Evolutionary conservation across 441 rosid species (phyloP).

Genomic region (Arabidopsis lyrata): DNA sequence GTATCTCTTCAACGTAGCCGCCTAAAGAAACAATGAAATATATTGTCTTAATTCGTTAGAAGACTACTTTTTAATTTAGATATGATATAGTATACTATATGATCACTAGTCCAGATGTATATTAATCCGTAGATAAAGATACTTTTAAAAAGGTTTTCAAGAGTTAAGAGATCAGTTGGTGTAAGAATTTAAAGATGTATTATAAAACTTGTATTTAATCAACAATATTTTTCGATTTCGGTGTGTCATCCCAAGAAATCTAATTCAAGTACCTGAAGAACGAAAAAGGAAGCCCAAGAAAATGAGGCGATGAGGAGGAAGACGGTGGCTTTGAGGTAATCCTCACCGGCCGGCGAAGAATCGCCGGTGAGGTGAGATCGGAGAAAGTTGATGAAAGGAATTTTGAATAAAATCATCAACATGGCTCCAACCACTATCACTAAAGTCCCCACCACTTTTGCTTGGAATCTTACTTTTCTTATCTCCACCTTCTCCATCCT

Average conservation of each 20-base stretch:
- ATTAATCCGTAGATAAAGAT: background rate
- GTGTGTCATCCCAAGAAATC: background rate
- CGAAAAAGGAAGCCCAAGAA: slow-evolving; percentile 91
- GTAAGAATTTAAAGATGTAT: background rate
- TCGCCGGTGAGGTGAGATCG: slow-evolving; percentile 52
- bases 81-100: too few relatives aligned
- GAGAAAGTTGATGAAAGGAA: slow-evolving; percentile 49
- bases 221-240: too few relatives aligned
- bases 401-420: slow-evolving; percentile 68
- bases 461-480: slow-evolving; percentile 81
- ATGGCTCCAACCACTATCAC: slow-evolving; percentile 81
- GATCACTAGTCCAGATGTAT: background rate
- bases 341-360: slow-evolving; percentile 46
- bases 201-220: background rate
- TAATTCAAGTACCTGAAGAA: slow-evolving; percentile 67
- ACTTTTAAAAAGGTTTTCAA: background rate
- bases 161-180: background rate
- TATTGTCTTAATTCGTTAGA: slow-evolving; percentile 15
- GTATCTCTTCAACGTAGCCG: slow-evolving; percentile 68
- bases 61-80: background rate
- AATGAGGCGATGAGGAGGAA: slow-evolving; percentile 83
- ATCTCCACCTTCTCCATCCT: slow-evolving; percentile 88
- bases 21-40: slow-evolving; percentile 39
- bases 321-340: slow-evolving; percentile 84
- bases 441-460: slow-evolving; percentile 77